Percentiles rank a stretch among this genome's conserved stretches.
Evolutionary conservation across 2,329 filamentous ascomycete genomes (phyloP).

Genomic region (Phialophora verrucosa): DNA sequence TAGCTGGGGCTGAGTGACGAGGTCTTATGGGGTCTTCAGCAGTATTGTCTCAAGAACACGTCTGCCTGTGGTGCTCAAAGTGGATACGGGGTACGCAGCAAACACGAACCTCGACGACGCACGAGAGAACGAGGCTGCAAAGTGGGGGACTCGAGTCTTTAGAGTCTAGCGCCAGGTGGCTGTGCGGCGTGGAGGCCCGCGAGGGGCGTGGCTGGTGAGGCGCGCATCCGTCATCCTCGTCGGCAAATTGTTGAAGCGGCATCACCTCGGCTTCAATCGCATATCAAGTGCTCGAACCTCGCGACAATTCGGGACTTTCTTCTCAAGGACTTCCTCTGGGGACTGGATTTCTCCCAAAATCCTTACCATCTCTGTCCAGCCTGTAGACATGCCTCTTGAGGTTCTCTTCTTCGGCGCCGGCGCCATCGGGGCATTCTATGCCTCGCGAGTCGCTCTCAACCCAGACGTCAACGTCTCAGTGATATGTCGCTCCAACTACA

Average conservation of each 20-base stretch:
- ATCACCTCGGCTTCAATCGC: conserved; percentile 7
- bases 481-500: conserved; percentile 76
- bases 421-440: conserved; percentile 41
- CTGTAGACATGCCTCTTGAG: conserved; percentile 31
- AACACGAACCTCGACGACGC: neutral
- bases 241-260: conserved; percentile 18
- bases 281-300: conserved; percentile 2
- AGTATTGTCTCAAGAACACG: conserved; percentile 21
- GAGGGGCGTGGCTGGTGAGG: neutral
- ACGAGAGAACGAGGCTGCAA: neutral
- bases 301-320: neutral
- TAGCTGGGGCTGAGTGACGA: conserved; percentile 17
- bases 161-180: neutral
- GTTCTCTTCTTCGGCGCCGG: conserved; percentile 40
- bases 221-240: neutral
- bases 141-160: neutral
- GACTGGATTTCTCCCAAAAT: conserved; percentile 5
- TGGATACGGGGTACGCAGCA: neutral
- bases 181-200: neutral
- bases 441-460: conserved; percentile 35
- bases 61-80: conserved; percentile 23
- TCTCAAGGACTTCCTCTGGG: neutral
- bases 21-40: conserved; percentile 20
- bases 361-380: neutral
- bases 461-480: conserved; percentile 66